Evolutionary conservation across 345 rosid genomes (phyloP), one percentile per base, ranked within the genome.

Genomic region (Dovyalis caffra): DNA sequence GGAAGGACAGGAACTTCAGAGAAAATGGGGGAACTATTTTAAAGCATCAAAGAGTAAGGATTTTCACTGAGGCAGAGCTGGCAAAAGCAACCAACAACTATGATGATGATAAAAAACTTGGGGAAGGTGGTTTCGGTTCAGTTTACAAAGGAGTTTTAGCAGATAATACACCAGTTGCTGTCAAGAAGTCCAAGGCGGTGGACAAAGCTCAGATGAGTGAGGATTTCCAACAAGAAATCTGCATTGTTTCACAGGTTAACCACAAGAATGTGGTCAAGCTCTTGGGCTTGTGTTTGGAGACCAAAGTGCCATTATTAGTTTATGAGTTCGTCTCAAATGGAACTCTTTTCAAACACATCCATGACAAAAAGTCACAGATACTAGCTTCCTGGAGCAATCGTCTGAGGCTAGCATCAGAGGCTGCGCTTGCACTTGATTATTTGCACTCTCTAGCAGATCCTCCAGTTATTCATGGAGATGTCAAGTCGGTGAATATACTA

Each of bases 101-200:
- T 69, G 74, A 45, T 33, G 28, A 15, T 10, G 15, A 14, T 29
- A 47, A 57, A 0, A 56, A 77, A 6, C 72, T 81, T 11, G 84
- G 84, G 4, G 71, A 68, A 64, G 84, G 84, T 0, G 84, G 84
- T 14, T 82, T 70, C 66, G 80, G 76, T 14, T 79, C 57, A 35
- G 80, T 82, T 18, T 79, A 79, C 66, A 73, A 63, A 63, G 81
- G 77, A 1, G 33, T 68, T 34, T 26, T 78, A 20, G 16, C 70
- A 0, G 77, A 74, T 23, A 51, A 37, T 5, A 62, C 58, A 25
- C 1, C 14, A 16, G 57, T 72, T 16, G 75, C 75, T 7, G 66
- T 72, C 5, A 71, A 71, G 65, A 71, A 71, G 31, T 76, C 74
- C 33, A 66, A 73, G 18, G 70, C 37, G 29, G 18, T 28, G 64